Evolutionary conservation across 371 early-diverging fungal species (phyloP).

Genomic region (Actinomucor elegans): DNA sequence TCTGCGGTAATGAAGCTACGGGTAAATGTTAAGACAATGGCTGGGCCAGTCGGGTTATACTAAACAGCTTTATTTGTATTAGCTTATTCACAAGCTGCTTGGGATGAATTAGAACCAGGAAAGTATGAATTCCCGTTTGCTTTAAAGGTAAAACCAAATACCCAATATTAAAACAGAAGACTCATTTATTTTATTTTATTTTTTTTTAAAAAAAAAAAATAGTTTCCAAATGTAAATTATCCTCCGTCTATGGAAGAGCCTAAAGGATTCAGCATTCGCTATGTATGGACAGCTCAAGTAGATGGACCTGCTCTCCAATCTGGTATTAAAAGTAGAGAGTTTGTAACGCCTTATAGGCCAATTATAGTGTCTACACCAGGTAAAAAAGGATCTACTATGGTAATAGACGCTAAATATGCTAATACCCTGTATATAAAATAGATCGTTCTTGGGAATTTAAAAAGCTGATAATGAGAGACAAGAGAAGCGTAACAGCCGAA

Average conservation of each 20-base stretch:
- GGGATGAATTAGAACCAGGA: conserved; percentile 57
- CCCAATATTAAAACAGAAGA: neutral
- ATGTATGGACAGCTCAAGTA: conserved; percentile 57
- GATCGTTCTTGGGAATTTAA: conserved; percentile 40
- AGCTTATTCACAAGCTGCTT: conserved; percentile 51
- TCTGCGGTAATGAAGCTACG: conserved; percentile 37
- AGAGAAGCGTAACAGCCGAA: conserved; percentile 30
- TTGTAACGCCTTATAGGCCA: conserved; percentile 50
- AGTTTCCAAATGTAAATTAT: conserved; percentile 56
- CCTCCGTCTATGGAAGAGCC: conserved; percentile 52
- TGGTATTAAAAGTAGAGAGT: conserved; percentile 50
- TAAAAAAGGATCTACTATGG: conserved; percentile 8
- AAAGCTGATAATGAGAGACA: conserved; percentile 36
- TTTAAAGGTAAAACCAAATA: conserved; percentile 43
- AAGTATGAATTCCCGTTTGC: conserved; percentile 60
- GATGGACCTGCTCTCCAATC: conserved; percentile 52
- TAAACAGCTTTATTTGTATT: neutral
- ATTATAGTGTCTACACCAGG: conserved; percentile 42
- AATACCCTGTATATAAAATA: conserved; percentile 2
- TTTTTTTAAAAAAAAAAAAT: no score
- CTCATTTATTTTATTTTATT: no score
- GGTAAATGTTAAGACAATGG: no score
- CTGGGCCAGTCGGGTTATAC: no score
- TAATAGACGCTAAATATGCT: no score
- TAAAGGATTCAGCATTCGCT: conserved; percentile 43